Conservation (phyloP, 1,284 basidiomycete species). For the Irpex rosettiformis region DNA sequence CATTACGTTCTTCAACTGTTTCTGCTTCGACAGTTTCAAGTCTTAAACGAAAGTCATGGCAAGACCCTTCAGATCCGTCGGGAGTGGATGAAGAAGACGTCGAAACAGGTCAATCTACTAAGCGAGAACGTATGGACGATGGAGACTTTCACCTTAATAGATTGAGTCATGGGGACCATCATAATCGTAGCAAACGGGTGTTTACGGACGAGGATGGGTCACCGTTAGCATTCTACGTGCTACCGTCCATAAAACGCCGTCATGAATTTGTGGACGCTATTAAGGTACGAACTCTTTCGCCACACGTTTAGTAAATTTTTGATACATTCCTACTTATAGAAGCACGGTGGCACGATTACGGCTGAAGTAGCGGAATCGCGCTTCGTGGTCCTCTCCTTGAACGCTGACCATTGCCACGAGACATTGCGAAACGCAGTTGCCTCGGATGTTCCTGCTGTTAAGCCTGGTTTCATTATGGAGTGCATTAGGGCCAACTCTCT, state of each 20-base stretch:
- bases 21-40: not conserved
- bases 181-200: not conserved
- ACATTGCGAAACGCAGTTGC: conserved; percentile 37
- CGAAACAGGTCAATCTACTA: not conserved
- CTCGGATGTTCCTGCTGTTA: not conserved
- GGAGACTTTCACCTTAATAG: not conserved
- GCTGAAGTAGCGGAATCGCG: conserved; percentile 49
- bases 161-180: not conserved
- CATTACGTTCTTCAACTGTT: not conserved
- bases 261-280: conserved; percentile 44
- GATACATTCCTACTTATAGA: conserved; percentile 36
- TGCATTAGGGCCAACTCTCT: conserved; percentile 44
- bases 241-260: conserved; percentile 50
- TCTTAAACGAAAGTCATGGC: not conserved
- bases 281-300: conserved; percentile 41
- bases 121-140: not conserved
- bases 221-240: conserved; percentile 50
- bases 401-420: conserved; percentile 45
- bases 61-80: not conserved
- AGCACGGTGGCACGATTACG: conserved; percentile 57
- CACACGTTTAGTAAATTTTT: not conserved
- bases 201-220: conserved; percentile 28
- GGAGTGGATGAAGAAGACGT: not conserved
- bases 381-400: conserved; percentile 51
- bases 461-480: conserved; percentile 46